Base-by-base conservation (phyloP, 179 eudicot species). In the Drosera spatulata region DNA sequence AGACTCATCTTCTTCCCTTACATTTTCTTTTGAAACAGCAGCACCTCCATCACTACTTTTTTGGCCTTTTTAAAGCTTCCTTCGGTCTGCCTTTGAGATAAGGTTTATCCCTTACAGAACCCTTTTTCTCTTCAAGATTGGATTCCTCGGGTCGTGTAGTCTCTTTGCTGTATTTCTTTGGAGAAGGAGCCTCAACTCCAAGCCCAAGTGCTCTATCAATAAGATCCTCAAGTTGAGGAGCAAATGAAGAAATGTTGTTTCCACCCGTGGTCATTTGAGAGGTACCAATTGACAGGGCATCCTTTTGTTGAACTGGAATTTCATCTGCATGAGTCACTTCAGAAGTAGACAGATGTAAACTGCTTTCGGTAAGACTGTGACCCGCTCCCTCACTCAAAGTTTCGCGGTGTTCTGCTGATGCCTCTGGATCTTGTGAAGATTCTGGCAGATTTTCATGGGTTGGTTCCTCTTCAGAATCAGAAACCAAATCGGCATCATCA, bases 201-300 rank as follows among this genome's bases (percentile, higher is more conserved):
- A 93, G 89, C 77, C 82, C 96, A 58, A 93, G 96, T 63, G 99
- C 96, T 74, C 74, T 88, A 70, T 93, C 99, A 62, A 93, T 71
- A 57, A 93, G 83, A 79, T 85, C 89, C 75, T 93, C 96, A 59
- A 93, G 84, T 61, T 82, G 75, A 14, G 78, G 70, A 46, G 79
- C 67, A 50, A 63, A 79, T 45, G 82, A 67, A 63, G 69, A 43
- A 55, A 57, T 71, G 53, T 62, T 56, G 49, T 50, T 72, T 43
- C 71, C 80, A 56, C 73, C 79, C 58, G 74, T 56, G 45, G 65
- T 74, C 46, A 56, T 74, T 39, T 61, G 66, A 53, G 58, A 50
- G 62, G 49, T 50, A 63, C 8, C 55, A 42, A 50, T 47, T 58
- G 61, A 48, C 7, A 56, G 52, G 39, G 39, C 53, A 45, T 68